phyloP scores from a whole-genome alignment of 2,329 filamentous ascomycete species.

The Colletotrichum orbiculare region DNA sequence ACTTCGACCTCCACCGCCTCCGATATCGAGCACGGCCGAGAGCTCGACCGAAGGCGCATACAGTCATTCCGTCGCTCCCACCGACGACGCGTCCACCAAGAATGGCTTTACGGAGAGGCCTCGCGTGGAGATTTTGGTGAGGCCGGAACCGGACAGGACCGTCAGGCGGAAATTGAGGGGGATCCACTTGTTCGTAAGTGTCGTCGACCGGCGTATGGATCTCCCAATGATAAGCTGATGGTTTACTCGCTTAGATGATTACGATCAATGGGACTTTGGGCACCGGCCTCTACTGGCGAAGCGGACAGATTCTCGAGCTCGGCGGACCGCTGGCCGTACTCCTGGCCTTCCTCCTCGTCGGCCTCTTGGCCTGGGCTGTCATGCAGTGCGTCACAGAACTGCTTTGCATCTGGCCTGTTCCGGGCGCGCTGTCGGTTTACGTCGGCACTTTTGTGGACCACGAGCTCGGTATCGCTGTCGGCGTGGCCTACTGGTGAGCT shows the following conservation, averaged over 20 bases:
- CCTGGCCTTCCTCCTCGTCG: conserved; percentile 43
- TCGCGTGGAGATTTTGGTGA: not conserved
- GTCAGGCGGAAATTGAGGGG: conserved; percentile 42
- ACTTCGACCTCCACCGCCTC: too few species aligned
- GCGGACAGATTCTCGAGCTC: conserved; percentile 43
- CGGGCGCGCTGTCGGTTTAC: conserved; percentile 45
- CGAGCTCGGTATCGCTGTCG: conserved; percentile 46
- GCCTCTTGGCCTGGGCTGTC: conserved; percentile 44
- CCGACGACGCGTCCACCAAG: not conserved
- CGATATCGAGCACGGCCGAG: too few species aligned
- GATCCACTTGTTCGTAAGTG: conserved; percentile 40
- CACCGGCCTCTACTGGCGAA: conserved; percentile 44
- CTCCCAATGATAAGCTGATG: not conserved
- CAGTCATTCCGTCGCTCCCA: too few species aligned
- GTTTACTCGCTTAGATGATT: not conserved
- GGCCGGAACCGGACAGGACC: conserved; percentile 33
- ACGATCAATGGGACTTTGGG: conserved; percentile 43
- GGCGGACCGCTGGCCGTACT: conserved; percentile 43
- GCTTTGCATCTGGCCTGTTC: conserved; percentile 47
- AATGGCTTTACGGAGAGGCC: conserved; percentile 2
- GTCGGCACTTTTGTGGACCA: conserved; percentile 47
- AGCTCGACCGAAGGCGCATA: too few species aligned
- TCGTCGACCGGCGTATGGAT: not conserved
- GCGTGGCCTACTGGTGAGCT: conserved; percentile 47
- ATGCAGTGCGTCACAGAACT: conserved; percentile 47